These are phyloP conservation scores for Porphyrellus cyaneotinctus DNA, from an alignment of 768 basidiomycete species.

Conservation along the genomic window DNA sequence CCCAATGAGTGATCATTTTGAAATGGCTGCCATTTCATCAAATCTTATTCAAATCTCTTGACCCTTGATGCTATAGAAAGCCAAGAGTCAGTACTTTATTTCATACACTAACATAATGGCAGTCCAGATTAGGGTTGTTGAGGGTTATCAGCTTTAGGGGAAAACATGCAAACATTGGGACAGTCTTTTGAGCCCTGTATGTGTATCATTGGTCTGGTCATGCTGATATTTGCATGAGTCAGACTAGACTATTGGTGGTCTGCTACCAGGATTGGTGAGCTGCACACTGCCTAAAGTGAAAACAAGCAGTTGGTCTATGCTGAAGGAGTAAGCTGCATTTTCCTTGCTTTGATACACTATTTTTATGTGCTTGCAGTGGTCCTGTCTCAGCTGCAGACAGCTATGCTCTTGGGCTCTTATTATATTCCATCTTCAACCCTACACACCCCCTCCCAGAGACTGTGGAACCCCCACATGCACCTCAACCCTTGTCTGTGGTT, in stretches of 20 bases:
- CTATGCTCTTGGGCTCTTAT: conserved; percentile 83
- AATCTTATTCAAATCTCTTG: too few species aligned
- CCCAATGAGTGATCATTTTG: too few species aligned
- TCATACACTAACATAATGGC: too few species aligned
- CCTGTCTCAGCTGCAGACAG: conserved; percentile 70
- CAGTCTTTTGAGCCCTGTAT: too few species aligned
- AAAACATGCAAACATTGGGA: too few species aligned
- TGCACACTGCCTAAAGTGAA: conserved; percentile 83
- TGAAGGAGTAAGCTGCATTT: conserved; percentile 69
- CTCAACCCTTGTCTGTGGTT: conserved; percentile 65
- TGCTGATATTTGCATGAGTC: conserved; percentile 11
- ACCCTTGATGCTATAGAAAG: too few species aligned
- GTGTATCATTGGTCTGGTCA: conserved; percentile 37
- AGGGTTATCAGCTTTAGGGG: too few species aligned
- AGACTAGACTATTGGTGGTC: conserved; percentile 61
- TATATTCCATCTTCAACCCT: conserved; percentile 87
- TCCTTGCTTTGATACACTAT: background rate
- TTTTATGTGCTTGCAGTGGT: conserved; percentile 30
- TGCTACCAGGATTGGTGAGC: conserved; percentile 55
- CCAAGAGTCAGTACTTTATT: too few species aligned
- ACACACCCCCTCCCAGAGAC: conserved; percentile 66
- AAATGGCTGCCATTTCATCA: too few species aligned
- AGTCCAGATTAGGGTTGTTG: too few species aligned
- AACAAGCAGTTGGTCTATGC: conserved; percentile 74
- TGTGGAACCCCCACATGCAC: conserved; percentile 67